phyloP scores from a whole-genome alignment of 768 basidiomycete genomes.

The Hericium coralloides region DNA sequence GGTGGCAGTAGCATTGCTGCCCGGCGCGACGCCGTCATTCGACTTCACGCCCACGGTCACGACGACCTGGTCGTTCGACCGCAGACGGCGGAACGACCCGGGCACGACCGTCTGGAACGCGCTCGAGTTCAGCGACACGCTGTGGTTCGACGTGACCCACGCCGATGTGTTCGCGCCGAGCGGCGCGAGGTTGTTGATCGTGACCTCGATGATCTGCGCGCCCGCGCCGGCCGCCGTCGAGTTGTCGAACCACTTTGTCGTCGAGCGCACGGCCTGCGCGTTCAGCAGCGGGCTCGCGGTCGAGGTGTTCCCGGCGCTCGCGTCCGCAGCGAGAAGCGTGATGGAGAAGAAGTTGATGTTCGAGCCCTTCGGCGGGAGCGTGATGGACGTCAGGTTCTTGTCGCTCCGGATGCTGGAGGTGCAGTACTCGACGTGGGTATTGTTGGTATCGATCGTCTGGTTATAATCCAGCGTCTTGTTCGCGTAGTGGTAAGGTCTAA shows the following conservation, averaged over 20 bases:
- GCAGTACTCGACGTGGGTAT: conserved; percentile 37
- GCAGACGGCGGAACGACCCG: conserved; percentile 36
- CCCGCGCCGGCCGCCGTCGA: conserved; percentile 18
- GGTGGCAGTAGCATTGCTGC: not conserved
- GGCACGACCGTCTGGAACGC: conserved; percentile 31
- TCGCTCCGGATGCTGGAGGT: conserved; percentile 30
- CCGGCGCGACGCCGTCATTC: conserved; percentile 11
- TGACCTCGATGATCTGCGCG: conserved; percentile 42
- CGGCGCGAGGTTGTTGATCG: conserved; percentile 41
- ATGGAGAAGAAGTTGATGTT: conserved; percentile 33
- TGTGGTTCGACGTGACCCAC: conserved; percentile 16
- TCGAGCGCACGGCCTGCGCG: conserved; percentile 35
- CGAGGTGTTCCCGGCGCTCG: not conserved
- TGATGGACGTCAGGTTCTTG: conserved; percentile 31
- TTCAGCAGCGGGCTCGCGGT: conserved; percentile 4
- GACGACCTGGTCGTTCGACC: conserved; percentile 40
- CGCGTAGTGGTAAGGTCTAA: conserved; percentile 35
- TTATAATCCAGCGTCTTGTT: conserved; percentile 19
- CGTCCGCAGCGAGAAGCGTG: conserved; percentile 20
- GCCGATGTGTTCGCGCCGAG: conserved; percentile 24
- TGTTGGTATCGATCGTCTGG: conserved; percentile 32
- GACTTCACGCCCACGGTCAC: conserved; percentile 37
- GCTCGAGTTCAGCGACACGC: conserved; percentile 10
- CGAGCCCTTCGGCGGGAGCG: conserved; percentile 27
- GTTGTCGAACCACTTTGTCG: conserved; percentile 36